Conservation (phyloP, 2,329 filamentous ascomycete genomes). For the Fusarium palustre region DNA sequence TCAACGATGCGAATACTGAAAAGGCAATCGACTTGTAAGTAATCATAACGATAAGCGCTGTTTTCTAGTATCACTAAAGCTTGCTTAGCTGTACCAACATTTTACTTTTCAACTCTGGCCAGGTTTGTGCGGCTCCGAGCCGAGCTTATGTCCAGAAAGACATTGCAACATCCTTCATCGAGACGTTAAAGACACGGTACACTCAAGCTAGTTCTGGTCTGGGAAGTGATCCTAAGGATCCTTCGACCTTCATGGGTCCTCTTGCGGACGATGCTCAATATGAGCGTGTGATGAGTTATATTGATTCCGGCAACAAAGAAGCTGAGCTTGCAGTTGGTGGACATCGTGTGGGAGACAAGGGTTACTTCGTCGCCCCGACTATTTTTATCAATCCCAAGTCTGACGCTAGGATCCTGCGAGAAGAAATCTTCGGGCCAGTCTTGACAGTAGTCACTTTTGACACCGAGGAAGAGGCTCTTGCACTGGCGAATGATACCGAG, state of each 20-base stretch:
- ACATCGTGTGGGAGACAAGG: background rate
- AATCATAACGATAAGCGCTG: fast-evolving
- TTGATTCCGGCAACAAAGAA: background rate
- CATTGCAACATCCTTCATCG: background rate
- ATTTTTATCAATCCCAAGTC: constrained; percentile 2
- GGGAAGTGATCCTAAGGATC: background rate
- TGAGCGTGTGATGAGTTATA: background rate
- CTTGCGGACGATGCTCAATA: background rate
- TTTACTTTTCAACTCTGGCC: background rate
- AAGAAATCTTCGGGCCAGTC: background rate
- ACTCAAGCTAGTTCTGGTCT: background rate
- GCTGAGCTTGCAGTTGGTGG: background rate
- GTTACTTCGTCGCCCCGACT: background rate
- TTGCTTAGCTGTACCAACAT: background rate
- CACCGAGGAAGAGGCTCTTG: background rate
- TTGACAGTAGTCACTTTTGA: background rate
- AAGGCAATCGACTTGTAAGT: background rate
- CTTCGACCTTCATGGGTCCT: background rate
- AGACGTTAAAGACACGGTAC: background rate
- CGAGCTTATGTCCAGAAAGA: background rate
- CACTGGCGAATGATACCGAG: background rate
- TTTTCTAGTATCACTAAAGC: fast-evolving
- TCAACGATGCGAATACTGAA: background rate
- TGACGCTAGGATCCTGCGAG: background rate
- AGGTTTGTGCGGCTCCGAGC: background rate